Evolutionary conservation across 2,329 filamentous ascomycete species (phyloP), one percentile per base, ranked within the genome.

Genomic region (Stenocarpella maydis): DNA sequence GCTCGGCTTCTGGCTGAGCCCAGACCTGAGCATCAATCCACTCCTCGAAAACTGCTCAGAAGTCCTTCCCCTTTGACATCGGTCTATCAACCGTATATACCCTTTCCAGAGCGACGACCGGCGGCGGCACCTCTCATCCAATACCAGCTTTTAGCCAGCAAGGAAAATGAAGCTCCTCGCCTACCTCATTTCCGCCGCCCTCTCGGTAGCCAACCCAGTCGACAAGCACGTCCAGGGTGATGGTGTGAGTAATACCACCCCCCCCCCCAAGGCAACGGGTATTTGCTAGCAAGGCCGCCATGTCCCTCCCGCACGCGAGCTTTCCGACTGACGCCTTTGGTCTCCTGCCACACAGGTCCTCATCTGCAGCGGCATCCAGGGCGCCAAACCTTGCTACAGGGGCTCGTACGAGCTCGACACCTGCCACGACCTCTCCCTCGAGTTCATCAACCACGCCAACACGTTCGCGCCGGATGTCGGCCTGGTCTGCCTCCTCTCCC

Each of bases 391-490:
- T 12, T 88, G 85, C 78, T 73, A 75, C 55, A 78, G 86, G 73
- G 70, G 77, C 26, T 79, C 82, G 53, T 85, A 84, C 75, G 60
- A 80, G 15, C 74, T 87, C 54, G 65, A 80, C 5, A 78, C 77
- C 53, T 88, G 86, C 77, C 77, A 84, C 75, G 78, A 86, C 76
- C 78, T 87, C 65, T 74, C 78, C 2, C 70, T 74, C 10, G 79
- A 78, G n/a, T 83, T 81, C 69, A 75, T 75, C 72, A 71, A 76
- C 49, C 84, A 86, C 75, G 78, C 80, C 39, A 78, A 75, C 65
- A 87, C 86, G 0, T 87, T 88, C 74, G 83, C 83, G 2, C 83
- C 83, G 9, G 85, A 87, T 70, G 83, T 80, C 45, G 85, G 73
- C 47, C 87, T 87, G 72, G 77, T 74, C 71, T 88, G 85, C 78